Evolutionary conservation across 805 yeast species (phyloP), one percentile per base, ranked within the genome.

Genomic region (Ogataea haglerorum): DNA sequence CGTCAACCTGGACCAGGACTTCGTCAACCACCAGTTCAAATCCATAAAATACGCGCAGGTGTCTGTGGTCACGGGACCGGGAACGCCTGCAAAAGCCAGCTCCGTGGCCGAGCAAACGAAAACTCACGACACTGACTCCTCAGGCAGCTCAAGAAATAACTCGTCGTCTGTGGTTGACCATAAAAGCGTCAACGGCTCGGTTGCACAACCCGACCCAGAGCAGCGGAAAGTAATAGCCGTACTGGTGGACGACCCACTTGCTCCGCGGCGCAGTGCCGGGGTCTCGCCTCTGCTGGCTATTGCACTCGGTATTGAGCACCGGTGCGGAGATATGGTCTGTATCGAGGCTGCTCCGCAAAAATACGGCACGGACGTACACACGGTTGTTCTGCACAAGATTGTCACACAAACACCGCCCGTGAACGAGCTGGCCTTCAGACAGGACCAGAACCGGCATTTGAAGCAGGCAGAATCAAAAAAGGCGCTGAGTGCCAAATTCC

Each of bases 351-450:
- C 43, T n/a, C 31, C 81, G 1, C 47, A 68, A 1, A 33, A 36
- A 29, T 25, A 36, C 25, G 40, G 31, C 7, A 31, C 34, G 6
- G 38, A 27, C 22, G 21, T 30, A 3, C 33, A 27, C 7, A 54
- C 67, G 0, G 54, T 80, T 12, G 58, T 68, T 0, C 48, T 85
- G 4, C 82, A 77, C 48, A 87, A 86, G 3, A 77, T 69, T 42
- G 68, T 70, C 15, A 69, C 76, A 0, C 70, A 65, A 27, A 60
- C 73, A 1, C 67, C 68, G 35, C 56, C 65, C 18, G 48, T 38
- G 3, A 57, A 50, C 10, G 49, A 48, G n/a, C 58, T 51, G 25
- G 52, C 67, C 14, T 56, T 48, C 26, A 51, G 60, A 24, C 58
- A 64, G 40, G 67, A 70, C 47, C 45, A 54, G 3, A 52, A 54